Evolutionary conservation across 2,329 filamentous ascomycete genomes (phyloP), one percentile per base, ranked within the genome.

Genomic region (Pezicula rhizophila): DNA sequence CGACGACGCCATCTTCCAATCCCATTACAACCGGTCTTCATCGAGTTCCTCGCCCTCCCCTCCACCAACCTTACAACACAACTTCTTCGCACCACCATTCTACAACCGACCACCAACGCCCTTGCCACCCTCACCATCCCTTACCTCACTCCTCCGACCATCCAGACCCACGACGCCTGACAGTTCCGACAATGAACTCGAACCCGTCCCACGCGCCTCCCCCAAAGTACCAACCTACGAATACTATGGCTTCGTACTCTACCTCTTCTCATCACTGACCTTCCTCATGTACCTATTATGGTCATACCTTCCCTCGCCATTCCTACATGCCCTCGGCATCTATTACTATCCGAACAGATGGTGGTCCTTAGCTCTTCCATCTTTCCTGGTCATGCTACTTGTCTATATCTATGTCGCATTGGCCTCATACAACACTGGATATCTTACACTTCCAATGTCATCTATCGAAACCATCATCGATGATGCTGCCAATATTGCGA

Each of bases 171-270:
- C 89, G 2, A 97, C 92, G 0, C 92, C 93, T 12, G 91, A 96
- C 64, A 88, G 85, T 35, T 95, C 89, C 0, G 91, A 95, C 68
- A 86, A 91, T 57, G 92, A 97, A 59, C 79, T 86, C 34, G 82
- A 78, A 25, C 82, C 77, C 2, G 81, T 96, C 15, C 89, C 91
- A 5, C 85, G 89, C 48, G 91, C 90, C 2, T 85, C 85, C 47
- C 93, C 93, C 2, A 90, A 93, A 65, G 91, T 99, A 2, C 93
- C 93, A n/a, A 99, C 93, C 0, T 97, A 99, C 72, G 93, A 99
- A 66, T 99, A 97, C 79, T 97, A 97, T 67, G 93, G 93, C 65
- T 99, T 99, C 70, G 92, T 95, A 47, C 79, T 99, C 44, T 97
- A 99, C 71, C 78, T 99, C 35, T 89, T 92, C 64, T 91, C 86